Evolutionary conservation across 306 rosid species (phyloP).

Genomic region (Lathyrus sativus): DNA sequence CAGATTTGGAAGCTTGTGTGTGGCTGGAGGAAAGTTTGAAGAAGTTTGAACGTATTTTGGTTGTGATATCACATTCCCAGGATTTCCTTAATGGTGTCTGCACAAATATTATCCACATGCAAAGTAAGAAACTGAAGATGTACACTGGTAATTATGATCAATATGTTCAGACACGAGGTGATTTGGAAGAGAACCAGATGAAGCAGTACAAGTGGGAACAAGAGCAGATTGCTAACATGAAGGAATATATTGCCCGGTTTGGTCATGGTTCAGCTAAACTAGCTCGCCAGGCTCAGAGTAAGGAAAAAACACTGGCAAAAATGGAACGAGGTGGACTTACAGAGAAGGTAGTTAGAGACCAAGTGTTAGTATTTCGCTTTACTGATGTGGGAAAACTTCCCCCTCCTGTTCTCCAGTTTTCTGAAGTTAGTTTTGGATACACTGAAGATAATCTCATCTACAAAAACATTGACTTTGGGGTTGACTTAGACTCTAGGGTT

Average conservation of each 20-base stretch:
- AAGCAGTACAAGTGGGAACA: constrained; percentile 98
- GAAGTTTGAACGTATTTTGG: constrained; percentile 90
- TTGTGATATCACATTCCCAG: constrained; percentile 94
- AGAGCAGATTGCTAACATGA: constrained; percentile 91
- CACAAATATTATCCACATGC: constrained; percentile 98
- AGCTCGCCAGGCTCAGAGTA: constrained; percentile 98
- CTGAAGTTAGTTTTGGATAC: constrained; percentile 85
- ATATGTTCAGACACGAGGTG: constrained; percentile 92
- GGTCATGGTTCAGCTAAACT: constrained; percentile 98
- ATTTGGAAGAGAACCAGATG: constrained; percentile 96
- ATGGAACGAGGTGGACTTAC: constrained; percentile 99
- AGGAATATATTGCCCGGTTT: constrained; percentile 93
- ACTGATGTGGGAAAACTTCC: constrained; percentile 96
- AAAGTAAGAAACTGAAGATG: constrained; percentile 69
- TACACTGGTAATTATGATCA: constrained; percentile 92
- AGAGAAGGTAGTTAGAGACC: constrained; percentile 75
- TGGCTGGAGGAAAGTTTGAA: constrained; percentile 96
- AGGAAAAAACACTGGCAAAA: constrained; percentile 91
- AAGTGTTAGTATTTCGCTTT: constrained; percentile 80
- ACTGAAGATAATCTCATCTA: constrained; percentile 87
- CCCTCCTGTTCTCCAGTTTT: constrained; percentile 96
- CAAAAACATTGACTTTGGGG: constrained; percentile 88
- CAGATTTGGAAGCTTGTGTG: constrained; percentile 82
- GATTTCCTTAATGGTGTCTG: constrained; percentile 96
- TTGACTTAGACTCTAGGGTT: constrained; percentile 86